Evolutionary conservation across 2,329 filamentous ascomycete species (phyloP), one percentile per base, ranked within the genome.

Genomic region (Lecanosticta acicola): DNA sequence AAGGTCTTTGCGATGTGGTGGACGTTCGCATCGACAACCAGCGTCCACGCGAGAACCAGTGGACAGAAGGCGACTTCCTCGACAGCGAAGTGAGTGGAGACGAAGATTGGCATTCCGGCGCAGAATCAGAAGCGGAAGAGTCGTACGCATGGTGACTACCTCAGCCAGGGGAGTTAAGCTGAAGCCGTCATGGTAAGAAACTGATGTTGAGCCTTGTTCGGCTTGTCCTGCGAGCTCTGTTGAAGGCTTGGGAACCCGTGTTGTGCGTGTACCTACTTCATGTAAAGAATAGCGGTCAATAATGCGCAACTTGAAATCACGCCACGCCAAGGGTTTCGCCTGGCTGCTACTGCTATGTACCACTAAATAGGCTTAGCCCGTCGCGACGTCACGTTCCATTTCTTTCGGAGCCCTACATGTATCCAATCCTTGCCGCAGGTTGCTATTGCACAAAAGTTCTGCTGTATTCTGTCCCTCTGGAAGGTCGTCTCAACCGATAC

Each of bases 1-100:
- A 90, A 50, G 84, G 84, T 1, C 73, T 83, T 54, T 91, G 85
- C 59, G 75, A 81, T 33, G 73, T 80, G 4, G 84, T 90, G 14
- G 78, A 85, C 49, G 76, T 90, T 35, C 71, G 79, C 36, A 82
- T 90, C 54, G 86, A 90, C 65, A 90, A 90, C 61, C 78, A 86
- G 60, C 82, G 87, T 49, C 81, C 82, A 3, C 74, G 75, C 2
- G 85, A 88, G 66, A 69, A 76, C 18, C 80, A 84, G 50, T 86
- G 76, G 53, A 76, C 75, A 17, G 86, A 88, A 71, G 79, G 76
- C 1, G 85, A 91, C 61, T 90, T 91, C 56, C 65, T 86, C 11
- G 79, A 83, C 53, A 73, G 72, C 17, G 79, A 82, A 57, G 63
- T 67, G 66, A 85, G 66, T 65, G 73, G 72, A 3, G 74, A 78